Evolutionary conservation across 2,329 filamentous ascomycete species (phyloP).

Genomic region (Gaeumannomyces tritici): DNA sequence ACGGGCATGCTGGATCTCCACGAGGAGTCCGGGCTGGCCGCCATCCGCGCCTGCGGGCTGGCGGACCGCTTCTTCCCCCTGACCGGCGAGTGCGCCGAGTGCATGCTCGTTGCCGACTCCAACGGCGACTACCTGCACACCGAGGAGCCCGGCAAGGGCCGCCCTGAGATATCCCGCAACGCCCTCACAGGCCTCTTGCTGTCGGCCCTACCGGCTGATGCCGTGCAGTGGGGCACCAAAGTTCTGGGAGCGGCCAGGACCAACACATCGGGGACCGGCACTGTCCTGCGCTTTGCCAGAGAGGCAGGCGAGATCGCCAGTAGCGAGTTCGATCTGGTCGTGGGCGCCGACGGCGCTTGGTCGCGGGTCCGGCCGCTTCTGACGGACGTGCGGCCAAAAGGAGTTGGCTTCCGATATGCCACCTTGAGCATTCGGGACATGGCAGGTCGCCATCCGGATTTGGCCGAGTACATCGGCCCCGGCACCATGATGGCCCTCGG

Average conservation of each 20-base stretch:
- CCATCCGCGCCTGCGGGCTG: constrained; percentile 32
- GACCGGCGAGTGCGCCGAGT: constrained; percentile 31
- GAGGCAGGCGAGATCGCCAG: neutral
- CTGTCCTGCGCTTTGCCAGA: neutral
- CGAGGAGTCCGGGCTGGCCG: constrained; percentile 30
- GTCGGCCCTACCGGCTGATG: constrained; percentile 16
- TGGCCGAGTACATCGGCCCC: constrained; percentile 27
- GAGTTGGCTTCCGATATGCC: constrained; percentile 27
- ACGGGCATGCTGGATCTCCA: constrained; percentile 41
- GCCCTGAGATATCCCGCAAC: constrained; percentile 29
- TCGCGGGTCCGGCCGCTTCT: constrained; percentile 25
- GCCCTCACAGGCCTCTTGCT: constrained; percentile 24
- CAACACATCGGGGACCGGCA: constrained; percentile 7
- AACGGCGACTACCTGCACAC: constrained; percentile 15
- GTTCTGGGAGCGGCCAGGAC: constrained; percentile 15
- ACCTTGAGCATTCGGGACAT: constrained; percentile 23
- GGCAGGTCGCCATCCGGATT: constrained; percentile 23
- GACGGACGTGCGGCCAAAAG: constrained; percentile 23
- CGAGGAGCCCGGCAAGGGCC: constrained; percentile 9
- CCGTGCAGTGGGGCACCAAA: constrained; percentile 27
- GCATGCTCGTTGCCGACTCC: constrained; percentile 23
- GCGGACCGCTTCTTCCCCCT: constrained; percentile 30
- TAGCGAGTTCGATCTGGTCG: constrained; percentile 22
- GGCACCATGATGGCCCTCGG: constrained; percentile 25
- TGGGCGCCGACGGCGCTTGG: constrained; percentile 32